Evolutionary conservation across 768 basidiomycete species (phyloP).

Genomic region (Cyathus striatus): DNA sequence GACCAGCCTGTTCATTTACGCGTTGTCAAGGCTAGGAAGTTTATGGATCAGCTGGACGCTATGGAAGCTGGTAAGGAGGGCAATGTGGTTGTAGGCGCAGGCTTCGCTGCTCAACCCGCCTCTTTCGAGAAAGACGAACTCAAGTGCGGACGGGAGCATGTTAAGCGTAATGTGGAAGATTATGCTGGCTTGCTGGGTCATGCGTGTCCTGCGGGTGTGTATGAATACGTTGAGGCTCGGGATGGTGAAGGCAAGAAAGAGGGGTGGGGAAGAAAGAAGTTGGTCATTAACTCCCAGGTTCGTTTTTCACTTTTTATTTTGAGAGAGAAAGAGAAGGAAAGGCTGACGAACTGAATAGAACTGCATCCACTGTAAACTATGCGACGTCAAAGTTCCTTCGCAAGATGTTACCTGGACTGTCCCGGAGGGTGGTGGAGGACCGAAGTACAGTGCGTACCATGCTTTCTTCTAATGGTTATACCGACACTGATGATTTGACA

Average conservation of each 20-base stretch:
- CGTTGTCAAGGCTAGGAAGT: constrained; percentile 39
- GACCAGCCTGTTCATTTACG: constrained; percentile 85
- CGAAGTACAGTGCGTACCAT: constrained; percentile 87
- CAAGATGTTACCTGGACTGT: constrained; percentile 98
- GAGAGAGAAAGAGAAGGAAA: no score
- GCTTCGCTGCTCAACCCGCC: constrained; percentile 21
- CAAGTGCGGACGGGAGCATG: constrained; percentile 54
- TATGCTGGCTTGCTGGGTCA: constrained; percentile 86
- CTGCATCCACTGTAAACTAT: constrained; percentile 92
- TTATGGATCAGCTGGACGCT: no score
- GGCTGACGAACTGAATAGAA: constrained; percentile 45
- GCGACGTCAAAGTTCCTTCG: constrained; percentile 93
- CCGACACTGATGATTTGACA: no score
- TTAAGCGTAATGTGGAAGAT: constrained; percentile 65
- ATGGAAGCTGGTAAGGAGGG: constrained; percentile 14
- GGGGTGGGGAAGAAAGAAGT: constrained; percentile 76
- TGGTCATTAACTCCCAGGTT: constrained; percentile 96
- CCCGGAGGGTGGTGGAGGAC: constrained; percentile 94
- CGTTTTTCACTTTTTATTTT: constrained; percentile 12
- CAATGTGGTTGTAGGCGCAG: no score
- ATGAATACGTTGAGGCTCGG: constrained; percentile 85
- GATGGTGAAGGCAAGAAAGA: constrained; percentile 28
- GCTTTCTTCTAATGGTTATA: no score
- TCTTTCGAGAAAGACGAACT: constrained; percentile 39
- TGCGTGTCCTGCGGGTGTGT: constrained; percentile 93